Conservation (phyloP, 805 yeast species). For the Lachancea lanzarotensis region DNA sequence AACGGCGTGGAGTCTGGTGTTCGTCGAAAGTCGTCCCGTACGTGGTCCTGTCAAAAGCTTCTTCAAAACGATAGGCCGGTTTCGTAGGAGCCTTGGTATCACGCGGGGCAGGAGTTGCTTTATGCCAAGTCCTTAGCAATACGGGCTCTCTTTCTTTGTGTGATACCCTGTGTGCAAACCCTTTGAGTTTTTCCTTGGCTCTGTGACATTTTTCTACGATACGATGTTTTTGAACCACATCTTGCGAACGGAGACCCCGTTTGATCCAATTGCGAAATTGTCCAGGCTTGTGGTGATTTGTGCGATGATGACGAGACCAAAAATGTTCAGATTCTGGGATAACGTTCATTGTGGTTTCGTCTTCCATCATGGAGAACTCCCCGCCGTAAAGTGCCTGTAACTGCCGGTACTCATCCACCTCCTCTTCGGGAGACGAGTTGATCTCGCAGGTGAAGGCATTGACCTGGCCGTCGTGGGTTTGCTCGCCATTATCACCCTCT, state of each 20-base stretch:
- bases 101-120: neutral
- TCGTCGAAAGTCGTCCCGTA: slow-evolving; percentile 1
- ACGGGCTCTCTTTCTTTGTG: neutral
- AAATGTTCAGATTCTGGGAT: neutral
- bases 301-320: neutral
- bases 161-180: slow-evolving; percentile 1
- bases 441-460: slow-evolving; percentile 3
- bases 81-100: no score
- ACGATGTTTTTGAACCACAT: neutral
- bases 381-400: neutral
- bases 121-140: neutral
- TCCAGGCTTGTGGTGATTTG: neutral
- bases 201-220: slow-evolving; percentile 6
- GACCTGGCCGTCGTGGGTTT: neutral
- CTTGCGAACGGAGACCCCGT: slow-evolving; percentile 3
- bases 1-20: slow-evolving; percentile 3
- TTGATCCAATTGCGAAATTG: slow-evolving; percentile 5
- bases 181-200: slow-evolving; percentile 3
- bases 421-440: neutral
- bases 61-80: slow-evolving; percentile 1
- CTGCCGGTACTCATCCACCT: neutral
- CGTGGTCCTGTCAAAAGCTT: slow-evolving; percentile 1
- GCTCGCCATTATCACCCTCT: slow-evolving; percentile 1
- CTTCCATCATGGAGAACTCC: slow-evolving; percentile 3
- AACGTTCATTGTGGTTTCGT: slow-evolving; percentile 5